Evolutionary conservation across 2,329 filamentous ascomycete species (phyloP).

Genomic region (Fusarium hostae): DNA sequence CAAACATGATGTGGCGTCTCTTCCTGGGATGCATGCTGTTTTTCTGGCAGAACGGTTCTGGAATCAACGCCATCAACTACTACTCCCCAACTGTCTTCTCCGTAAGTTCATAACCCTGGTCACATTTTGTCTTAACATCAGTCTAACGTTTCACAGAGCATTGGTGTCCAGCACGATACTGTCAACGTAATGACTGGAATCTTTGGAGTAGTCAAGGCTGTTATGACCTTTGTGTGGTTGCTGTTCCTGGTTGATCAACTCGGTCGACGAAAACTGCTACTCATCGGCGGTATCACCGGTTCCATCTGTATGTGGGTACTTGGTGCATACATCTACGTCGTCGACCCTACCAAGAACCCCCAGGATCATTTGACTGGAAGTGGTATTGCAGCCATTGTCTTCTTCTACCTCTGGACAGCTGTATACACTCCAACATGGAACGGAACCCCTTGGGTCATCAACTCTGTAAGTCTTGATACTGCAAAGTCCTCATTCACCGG

Average conservation of each 20-base stretch:
- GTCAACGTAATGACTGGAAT: conserved; percentile 69
- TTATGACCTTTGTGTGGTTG: conserved; percentile 71
- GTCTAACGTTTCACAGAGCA: not conserved
- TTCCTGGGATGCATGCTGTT: conserved; percentile 73
- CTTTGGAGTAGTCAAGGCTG: conserved; percentile 74
- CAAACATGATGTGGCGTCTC: conserved; percentile 68
- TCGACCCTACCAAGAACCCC: conserved; percentile 47
- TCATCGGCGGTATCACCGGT: conserved; percentile 68
- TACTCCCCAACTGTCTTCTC: conserved; percentile 40
- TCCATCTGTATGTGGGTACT: conserved; percentile 70
- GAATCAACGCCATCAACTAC: conserved; percentile 49
- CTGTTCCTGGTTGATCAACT: conserved; percentile 69
- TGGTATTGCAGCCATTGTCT: conserved; percentile 69
- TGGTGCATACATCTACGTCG: conserved; percentile 64
- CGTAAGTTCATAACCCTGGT: not conserved
- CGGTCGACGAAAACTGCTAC: conserved; percentile 61
- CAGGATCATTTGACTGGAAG: conserved; percentile 52
- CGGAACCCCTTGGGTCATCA: conserved; percentile 68
- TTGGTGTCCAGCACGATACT: conserved; percentile 26
- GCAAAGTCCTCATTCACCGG: fast-evolving
- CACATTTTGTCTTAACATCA: fast-evolving
- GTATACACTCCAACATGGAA: conserved; percentile 70
- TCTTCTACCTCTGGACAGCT: conserved; percentile 71
- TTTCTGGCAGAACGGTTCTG: conserved; percentile 74
- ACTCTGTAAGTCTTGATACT: not conserved